Conservation (phyloP, 352 stramenopile species). For the Pythium monospermum region DNA sequence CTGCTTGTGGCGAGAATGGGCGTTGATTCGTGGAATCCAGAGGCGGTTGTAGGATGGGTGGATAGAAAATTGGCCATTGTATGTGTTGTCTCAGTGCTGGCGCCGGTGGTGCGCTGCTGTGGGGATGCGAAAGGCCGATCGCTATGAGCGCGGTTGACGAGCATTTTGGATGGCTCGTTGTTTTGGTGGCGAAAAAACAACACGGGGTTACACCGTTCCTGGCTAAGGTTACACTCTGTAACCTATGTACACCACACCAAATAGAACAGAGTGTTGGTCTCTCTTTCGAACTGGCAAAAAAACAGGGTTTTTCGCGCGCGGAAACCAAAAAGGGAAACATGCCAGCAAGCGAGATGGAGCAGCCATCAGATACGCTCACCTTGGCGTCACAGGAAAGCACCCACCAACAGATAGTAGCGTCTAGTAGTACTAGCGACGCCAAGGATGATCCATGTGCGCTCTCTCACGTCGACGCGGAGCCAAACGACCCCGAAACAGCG, state of each 20-base stretch:
- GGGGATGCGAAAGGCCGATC: not conserved
- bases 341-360: not conserved
- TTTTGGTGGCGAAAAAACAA: no score
- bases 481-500: not conserved
- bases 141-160: not conserved
- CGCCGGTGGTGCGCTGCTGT: not conserved
- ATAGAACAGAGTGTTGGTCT: slow-evolving; percentile 10
- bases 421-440: no score
- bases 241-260: slow-evolving; percentile 4
- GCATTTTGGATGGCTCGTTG: no score
- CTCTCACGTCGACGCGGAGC: not conserved
- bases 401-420: no score
- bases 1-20: slow-evolving; percentile 16
- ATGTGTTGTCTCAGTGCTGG: not conserved
- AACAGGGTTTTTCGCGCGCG: slow-evolving; percentile 2
- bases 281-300: slow-evolving; percentile 5
- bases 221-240: not conserved
- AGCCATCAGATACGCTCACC: not conserved
- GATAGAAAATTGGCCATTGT: not conserved
- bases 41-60: not conserved
- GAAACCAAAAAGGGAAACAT: not conserved
- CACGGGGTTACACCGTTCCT: no score
- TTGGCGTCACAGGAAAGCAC: no score
- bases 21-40: not conserved
- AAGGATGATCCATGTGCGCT: no score